Base-by-base conservation (phyloP, 139 green algal genomes). In the Chlamydomonas schloesseri region DNA sequence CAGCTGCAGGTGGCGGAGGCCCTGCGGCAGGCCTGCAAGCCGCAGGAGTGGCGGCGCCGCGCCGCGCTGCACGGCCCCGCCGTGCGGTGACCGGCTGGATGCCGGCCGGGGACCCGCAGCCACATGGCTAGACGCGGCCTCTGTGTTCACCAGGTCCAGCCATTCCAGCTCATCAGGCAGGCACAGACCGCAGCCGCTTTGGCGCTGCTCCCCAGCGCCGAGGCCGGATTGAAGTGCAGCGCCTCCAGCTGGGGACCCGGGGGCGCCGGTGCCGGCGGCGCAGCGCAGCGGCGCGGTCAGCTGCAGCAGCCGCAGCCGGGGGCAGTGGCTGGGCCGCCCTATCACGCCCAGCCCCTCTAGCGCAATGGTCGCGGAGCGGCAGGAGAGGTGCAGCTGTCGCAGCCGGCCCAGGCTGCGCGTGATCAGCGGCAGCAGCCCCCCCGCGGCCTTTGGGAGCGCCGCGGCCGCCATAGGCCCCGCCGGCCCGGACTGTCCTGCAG, bases 361-460 rank as follows among this genome's bases (percentile, higher is more conserved):
- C 36, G 46, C 26, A 0, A 83, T 9, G 23, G 14, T n/a, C 10
- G 36, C 28, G 42, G 36, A 62, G 24, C 76, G 76, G 60, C 60
- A 83, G 34, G 0, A 23, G 6, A 83, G 37, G 34, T 26, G 60
- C 15, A 83, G 42, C 37, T 53, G 26, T 0, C 37, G 76, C 37
- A 83, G 60, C 21, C 31, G 36, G 14, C 10, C 6, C 58, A 83
- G 60, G 57, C 60, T 37, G 62, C 60, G 0, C 2, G 76, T 62
- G 34, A 82, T 58, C 34, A 36, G 37, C 18, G 50, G 47, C 57
- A 82, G 55, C 34, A 82, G 75, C 13, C 75, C 75, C 31, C 33
- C 15, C 11, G 23, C 3, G 33, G 13, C 3, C 8, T 68, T 33
- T 50, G 13, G 29, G 21, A 50, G 3, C n/a, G 58, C 20, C 15